Evolutionary conservation across 2,329 filamentous ascomycete genomes (phyloP).

Genomic region (Emergomyces pasteurianus): DNA sequence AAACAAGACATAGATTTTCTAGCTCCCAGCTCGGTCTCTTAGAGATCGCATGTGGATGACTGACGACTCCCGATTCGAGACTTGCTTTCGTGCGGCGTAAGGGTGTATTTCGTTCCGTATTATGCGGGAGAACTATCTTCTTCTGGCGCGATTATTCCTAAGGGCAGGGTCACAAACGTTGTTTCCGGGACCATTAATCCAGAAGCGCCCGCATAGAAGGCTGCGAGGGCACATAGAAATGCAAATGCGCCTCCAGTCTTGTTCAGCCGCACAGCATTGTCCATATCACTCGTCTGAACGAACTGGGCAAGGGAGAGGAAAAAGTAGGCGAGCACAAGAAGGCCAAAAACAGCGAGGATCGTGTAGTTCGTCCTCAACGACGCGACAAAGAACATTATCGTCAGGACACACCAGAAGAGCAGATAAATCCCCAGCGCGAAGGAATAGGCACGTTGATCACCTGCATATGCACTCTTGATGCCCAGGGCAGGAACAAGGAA

Average conservation of each 20-base stretch:
- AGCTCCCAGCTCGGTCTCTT: not conserved
- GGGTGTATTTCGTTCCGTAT: not conserved
- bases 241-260: conserved; percentile 30
- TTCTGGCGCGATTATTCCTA: conserved; percentile 23
- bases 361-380: conserved; percentile 47
- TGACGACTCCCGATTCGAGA: not conserved
- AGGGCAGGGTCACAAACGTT: conserved; percentile 31
- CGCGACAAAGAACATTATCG: conserved; percentile 43
- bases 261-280: conserved; percentile 35
- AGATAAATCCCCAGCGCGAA: conserved; percentile 46
- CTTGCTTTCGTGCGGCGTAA: not conserved
- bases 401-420: conserved; percentile 50
- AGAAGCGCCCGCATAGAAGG: conserved; percentile 32
- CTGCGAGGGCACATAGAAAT: conserved; percentile 25
- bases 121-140: not conserved
- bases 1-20: not conserved
- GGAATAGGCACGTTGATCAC: conserved; percentile 30
- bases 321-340: conserved; percentile 47
- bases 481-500: conserved; percentile 42
- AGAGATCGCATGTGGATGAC: not conserved
- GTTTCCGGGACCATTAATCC: conserved; percentile 33
- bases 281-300: conserved; percentile 25
- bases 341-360: conserved; percentile 47
- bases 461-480: conserved; percentile 37
- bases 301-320: conserved; percentile 45